A percentile compares a stretch with the other conserved stretches of the same genome.
Evolutionary conservation across 2,329 filamentous ascomycete species (phyloP).

Genomic region (Elsinoe ampelina): DNA sequence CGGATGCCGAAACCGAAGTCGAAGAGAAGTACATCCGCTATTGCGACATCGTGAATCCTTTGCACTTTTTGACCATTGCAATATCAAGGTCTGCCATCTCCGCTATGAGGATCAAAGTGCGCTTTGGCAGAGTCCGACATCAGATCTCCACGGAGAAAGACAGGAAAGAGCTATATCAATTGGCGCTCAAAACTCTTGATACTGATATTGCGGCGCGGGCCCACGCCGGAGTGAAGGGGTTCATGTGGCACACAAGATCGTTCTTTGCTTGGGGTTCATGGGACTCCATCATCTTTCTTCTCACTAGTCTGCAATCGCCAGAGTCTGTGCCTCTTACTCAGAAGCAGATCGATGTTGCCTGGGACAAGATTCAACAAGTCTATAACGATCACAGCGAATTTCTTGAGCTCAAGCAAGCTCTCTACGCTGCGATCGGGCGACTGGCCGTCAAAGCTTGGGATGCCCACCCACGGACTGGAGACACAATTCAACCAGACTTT

Average conservation of each 20-base stretch:
- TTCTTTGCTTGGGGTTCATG: conserved; percentile 40
- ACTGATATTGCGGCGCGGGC: conserved; percentile 34
- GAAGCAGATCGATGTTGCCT: conserved; percentile 30
- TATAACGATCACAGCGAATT: conserved; percentile 37
- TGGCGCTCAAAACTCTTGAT: conserved; percentile 34
- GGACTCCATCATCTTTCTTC: conserved; percentile 31
- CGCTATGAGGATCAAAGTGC: conserved; percentile 37
- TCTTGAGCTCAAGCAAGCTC: conserved; percentile 28
- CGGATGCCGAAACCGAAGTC: conserved; percentile 34
- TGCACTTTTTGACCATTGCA: conserved; percentile 37
- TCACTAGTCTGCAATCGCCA: conserved; percentile 25
- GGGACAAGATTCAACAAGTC: conserved; percentile 37
- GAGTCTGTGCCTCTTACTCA: conserved; percentile 19
- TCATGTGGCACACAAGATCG: conserved; percentile 46
- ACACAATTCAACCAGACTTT: conserved; percentile 16
- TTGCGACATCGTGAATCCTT: conserved; percentile 34
- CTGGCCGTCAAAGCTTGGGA: conserved; percentile 39
- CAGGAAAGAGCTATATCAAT: conserved; percentile 32
- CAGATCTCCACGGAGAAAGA: conserved; percentile 27
- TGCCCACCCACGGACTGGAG: conserved; percentile 16
- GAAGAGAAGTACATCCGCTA: conserved; percentile 38
- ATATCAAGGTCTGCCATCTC: conserved; percentile 37
- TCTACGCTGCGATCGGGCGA: conserved; percentile 36
- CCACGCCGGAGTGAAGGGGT: conserved; percentile 34
- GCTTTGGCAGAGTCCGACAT: conserved; percentile 33